A percentile compares a stretch with the other conserved stretches of the same genome.
Conservation (phyloP, 345 rosid genomes). For the Rhodamnia rubescens region DNA sequence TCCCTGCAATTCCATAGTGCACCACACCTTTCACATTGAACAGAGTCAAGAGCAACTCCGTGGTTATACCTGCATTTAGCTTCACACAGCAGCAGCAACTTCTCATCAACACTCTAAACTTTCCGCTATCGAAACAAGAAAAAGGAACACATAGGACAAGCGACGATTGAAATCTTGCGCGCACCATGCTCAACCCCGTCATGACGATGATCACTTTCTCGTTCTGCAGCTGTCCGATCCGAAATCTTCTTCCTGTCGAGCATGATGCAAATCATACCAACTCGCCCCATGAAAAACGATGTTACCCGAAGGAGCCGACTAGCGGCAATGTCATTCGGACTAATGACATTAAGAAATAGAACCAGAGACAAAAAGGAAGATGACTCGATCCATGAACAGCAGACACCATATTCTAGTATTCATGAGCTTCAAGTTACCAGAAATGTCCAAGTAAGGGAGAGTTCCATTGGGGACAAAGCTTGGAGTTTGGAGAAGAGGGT, state of each 20-base stretch:
- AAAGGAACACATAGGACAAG: background rate
- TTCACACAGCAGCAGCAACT: background rate
- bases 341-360: background rate
- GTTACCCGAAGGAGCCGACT: background rate
- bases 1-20: slow-evolving; percentile 75
- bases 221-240: slow-evolving; percentile 34
- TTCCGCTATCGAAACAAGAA: background rate
- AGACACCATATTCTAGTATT: background rate
- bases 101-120: background rate
- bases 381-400: background rate
- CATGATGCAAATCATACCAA: background rate
- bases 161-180: background rate
- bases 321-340: background rate
- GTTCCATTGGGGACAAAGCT: slow-evolving; percentile 25
- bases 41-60: slow-evolving; percentile 39
- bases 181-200: slow-evolving; percentile 68
- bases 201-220: slow-evolving; percentile 42
- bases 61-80: slow-evolving; percentile 65
- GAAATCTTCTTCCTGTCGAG: slow-evolving; percentile 47
- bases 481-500: slow-evolving; percentile 53
- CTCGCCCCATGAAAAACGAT: background rate
- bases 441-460: slow-evolving; percentile 40
- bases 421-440: slow-evolving; percentile 20
- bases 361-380: background rate
- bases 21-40: slow-evolving; percentile 54